phyloP scores from a whole-genome alignment of 2,329 filamentous ascomycete species.

The Ophiostoma perfectum region DNA sequence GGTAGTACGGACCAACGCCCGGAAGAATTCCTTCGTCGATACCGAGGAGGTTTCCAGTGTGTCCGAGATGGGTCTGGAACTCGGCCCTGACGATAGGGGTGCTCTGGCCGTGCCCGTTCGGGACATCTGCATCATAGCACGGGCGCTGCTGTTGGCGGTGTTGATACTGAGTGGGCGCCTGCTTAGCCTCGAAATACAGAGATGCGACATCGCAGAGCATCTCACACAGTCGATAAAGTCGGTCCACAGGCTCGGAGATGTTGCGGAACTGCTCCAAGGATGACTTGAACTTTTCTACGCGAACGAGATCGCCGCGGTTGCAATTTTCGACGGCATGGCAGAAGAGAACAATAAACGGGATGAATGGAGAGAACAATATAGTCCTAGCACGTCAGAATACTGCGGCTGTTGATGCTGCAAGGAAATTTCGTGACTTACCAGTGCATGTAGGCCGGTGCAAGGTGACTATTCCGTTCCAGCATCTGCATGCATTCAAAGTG shows the following conservation, averaged over 20 bases:
- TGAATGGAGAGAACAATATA: background rate
- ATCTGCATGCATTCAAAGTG: background rate
- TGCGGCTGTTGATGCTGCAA: background rate
- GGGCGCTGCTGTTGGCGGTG: background rate
- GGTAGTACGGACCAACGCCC: background rate
- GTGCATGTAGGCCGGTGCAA: slow-evolving; percentile 4
- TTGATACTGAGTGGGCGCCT: background rate
- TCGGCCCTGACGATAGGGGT: background rate
- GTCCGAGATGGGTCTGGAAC: background rate
- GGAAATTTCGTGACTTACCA: background rate
- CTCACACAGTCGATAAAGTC: background rate
- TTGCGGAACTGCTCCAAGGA: background rate
- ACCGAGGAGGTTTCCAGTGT: background rate
- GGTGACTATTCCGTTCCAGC: background rate
- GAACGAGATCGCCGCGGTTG: background rate
- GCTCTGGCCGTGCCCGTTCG: background rate
- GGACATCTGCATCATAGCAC: background rate
- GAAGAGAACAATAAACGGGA: slow-evolving; percentile 5
- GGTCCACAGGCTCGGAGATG: background rate
- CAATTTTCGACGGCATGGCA: background rate
- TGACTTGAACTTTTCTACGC: background rate
- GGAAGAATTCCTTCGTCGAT: background rate
- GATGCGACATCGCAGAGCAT: background rate
- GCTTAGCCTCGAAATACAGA: background rate
- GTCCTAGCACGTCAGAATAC: background rate